phyloP scores from a whole-genome alignment of 2,329 filamentous ascomycete genomes.

The Venturia carpophila region DNA sequence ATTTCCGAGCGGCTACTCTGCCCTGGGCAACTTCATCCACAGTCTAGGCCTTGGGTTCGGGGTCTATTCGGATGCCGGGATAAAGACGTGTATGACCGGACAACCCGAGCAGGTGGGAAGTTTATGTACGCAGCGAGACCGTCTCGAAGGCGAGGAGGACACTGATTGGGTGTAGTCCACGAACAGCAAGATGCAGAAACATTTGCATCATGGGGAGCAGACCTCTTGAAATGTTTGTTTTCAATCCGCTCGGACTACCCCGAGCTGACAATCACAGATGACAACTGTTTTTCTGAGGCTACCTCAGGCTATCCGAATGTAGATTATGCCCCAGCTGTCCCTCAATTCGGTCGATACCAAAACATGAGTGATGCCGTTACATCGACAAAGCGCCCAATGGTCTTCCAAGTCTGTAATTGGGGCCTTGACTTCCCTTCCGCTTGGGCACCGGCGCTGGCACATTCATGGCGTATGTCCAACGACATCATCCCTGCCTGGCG shows the following conservation, averaged over 20 bases:
- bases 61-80: conserved; percentile 44
- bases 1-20: conserved; percentile 24
- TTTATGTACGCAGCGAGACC: conserved; percentile 23
- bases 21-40: conserved; percentile 31
- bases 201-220: conserved; percentile 34
- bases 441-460: conserved; percentile 40
- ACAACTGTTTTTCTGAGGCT: neutral
- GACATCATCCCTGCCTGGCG: conserved; percentile 43
- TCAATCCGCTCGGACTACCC: conserved; percentile 27
- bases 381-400: conserved; percentile 35
- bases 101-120: neutral
- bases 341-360: conserved; percentile 33
- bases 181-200: conserved; percentile 51
- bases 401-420: conserved; percentile 46
- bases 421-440: conserved; percentile 41
- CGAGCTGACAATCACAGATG: neutral
- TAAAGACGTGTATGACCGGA: neutral
- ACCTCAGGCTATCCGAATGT: conserved; percentile 36
- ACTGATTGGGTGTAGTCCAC: conserved; percentile 32
- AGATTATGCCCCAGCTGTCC: neutral
- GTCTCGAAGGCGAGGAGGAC: conserved; percentile 20
- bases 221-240: conserved; percentile 50
- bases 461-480: conserved; percentile 36
- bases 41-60: conserved; percentile 43
- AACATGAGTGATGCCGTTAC: conserved; percentile 46